phyloP scores from a whole-genome alignment of 1,139 yeast species.

The Blastobotrys persicus region DNA sequence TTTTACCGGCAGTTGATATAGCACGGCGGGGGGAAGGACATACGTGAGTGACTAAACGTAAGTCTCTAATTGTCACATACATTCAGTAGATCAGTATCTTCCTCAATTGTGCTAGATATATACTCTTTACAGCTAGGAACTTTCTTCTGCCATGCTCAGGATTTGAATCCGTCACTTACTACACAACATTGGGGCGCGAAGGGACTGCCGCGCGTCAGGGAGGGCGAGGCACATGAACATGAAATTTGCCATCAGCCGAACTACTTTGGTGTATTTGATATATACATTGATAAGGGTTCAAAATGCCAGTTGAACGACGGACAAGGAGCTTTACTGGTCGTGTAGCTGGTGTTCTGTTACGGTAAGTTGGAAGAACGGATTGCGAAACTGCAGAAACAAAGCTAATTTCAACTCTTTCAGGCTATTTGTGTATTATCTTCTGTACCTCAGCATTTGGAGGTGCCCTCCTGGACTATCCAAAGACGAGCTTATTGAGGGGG shows the following conservation, averaged over 20 bases:
- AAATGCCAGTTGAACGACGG: constrained; percentile 3
- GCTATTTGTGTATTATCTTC: constrained; percentile 28
- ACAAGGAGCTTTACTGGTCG: not conserved
- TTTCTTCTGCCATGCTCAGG: no score
- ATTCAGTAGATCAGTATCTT: no score
- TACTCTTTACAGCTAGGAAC: no score
- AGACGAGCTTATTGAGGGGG: constrained; percentile 4
- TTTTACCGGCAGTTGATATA: no score
- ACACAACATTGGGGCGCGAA: not conserved
- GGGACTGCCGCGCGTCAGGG: not conserved
- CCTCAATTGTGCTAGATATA: no score
- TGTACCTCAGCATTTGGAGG: constrained; percentile 29
- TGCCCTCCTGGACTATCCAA: constrained; percentile 27
- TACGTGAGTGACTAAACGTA: no score
- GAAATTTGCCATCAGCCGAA: not conserved
- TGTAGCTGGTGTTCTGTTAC: not conserved
- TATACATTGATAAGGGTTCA: not conserved
- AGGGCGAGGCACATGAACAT: not conserved
- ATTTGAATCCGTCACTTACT: not conserved
- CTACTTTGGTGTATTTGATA: not conserved
- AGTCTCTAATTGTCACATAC: no score
- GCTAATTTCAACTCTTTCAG: constrained; percentile 16
- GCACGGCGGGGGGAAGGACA: no score
- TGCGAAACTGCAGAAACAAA: not conserved
- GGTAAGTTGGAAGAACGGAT: not conserved